Evolutionary conservation across 2,329 filamentous ascomycete species (phyloP), one percentile per base, ranked within the genome.

Genomic region (Ciborinia camelliae): DNA sequence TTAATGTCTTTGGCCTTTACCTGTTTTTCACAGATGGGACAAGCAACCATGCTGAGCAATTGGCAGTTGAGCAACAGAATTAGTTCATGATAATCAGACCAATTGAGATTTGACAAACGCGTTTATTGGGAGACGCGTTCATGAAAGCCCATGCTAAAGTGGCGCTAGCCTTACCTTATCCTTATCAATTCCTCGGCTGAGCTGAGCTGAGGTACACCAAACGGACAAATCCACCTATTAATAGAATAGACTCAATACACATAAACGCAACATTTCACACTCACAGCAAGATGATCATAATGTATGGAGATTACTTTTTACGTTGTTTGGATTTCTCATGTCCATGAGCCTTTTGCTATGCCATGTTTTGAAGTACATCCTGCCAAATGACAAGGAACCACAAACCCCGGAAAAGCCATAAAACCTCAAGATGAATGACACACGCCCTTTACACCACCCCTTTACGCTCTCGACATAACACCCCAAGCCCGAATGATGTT

Each of bases 401-500:
- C 68, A 73, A 73, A 74, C 66, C 72, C 71, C 71, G 69, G 69
- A 58, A 73, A 73, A 70, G 65, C 70, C 69, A 68, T 69, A 72
- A 73, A 70, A 63, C 69, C 68, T 68, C 68, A 70, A 69, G 60
- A 67, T 69, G 70, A 71, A 70, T 72, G 71, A 70, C 67, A 65
- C 61, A 70, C 70, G 65, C 57, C 65, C 70, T 67, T 63, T 67
- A 68, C 69, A 69, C 69, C 70, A 71, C 68, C 65, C 68, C 74
- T 76, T 74, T 91, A 93, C 82, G 90, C 91, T 81, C 92, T 87
- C 81, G 91, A 95, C 92, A 97, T 96, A 78, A 97, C 92, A 83
- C 92, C 92, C 92, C 92, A 97, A 75, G 91, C 92, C 77, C 93
- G 91, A 84, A 97, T 97, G 84, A 96, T 90, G 89, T 97, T 98